Base-by-base conservation (phyloP, 2,329 filamentous ascomycete species). In the Arthroderma sp. region DNA sequence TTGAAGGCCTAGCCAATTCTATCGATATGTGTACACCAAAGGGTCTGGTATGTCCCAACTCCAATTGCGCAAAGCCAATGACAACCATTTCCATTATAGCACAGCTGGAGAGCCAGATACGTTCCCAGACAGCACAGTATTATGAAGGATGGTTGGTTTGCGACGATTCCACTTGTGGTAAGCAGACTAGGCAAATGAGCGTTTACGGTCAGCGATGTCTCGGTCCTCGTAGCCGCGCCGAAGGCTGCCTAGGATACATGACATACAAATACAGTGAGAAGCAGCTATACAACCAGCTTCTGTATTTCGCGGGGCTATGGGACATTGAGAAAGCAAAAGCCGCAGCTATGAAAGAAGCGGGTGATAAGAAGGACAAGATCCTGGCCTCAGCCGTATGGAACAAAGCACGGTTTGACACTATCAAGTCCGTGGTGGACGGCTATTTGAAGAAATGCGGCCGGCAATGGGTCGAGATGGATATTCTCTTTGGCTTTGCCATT, bases 391-490 rank as follows among this genome's bases (percentile, higher is more conserved):
- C 80, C 3, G 84, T 88, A 59, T 80, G 87, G 61, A 98, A 98
- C 63, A 75, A 85, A 47, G 71, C 73, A 34, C 72, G 86, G 49
- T 96, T 96, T 60, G 75, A 66, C 7, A 85, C 83, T 0, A 68
- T 89, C 52, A 84, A 80, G 69, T 73, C 73, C 5, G 78, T 87
- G 9, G 85, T 94, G 4, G 85, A 89, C 52, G 78, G 70, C 57
- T 93, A 94, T 65, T 65, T 94, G 54, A 85, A 86, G 57, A 91
- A 89, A 68, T 94, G 87, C 63, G 88, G 88, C 28, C 72, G 85
- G 54, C 83, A 87, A 63, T 94, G 86, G 85, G 88, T 95, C 43
- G 83, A 85, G 53, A 95, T 94, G 88, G 86, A 91, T 63, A 80
- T 72, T 52, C 65, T 95, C 51, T 95, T 94, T 71, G 74, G 76